A percentile compares a stretch with the other conserved stretches of the same genome.
phyloP scores from a whole-genome alignment of 306 rosid species.

The Trichosanthes truncata region DNA sequence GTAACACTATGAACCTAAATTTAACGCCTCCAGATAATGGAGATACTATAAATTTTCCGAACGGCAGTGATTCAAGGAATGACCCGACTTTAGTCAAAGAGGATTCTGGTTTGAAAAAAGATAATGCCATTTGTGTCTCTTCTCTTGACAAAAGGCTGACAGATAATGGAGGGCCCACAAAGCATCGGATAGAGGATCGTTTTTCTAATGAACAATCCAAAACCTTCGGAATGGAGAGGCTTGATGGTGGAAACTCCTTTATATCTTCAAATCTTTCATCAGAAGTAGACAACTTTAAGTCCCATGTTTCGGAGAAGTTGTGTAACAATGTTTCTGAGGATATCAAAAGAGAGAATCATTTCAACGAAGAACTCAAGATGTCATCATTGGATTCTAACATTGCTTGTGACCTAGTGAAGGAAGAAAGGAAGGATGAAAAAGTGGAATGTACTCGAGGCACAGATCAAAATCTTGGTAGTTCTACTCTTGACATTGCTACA shows the following conservation, averaged over 20 bases:
- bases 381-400: constrained; percentile 30
- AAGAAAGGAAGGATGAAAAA: constrained; percentile 16
- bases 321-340: constrained; percentile 8
- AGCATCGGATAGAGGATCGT: constrained; percentile 2
- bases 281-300: constrained; percentile 11
- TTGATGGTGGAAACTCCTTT: constrained; percentile 10
- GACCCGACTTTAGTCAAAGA: constrained; percentile 6
- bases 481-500: constrained; percentile 8
- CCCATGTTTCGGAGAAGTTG: constrained; percentile 12
- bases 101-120: constrained; percentile 5
- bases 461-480: constrained; percentile 14
- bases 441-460: constrained; percentile 9
- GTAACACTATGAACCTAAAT: constrained; percentile 10
- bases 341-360: constrained; percentile 20
- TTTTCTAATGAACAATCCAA: constrained; percentile 12
- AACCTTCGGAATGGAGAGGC: constrained; percentile 8
- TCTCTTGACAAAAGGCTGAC: not conserved
- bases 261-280: constrained; percentile 11
- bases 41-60: not conserved
- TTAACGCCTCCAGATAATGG: constrained; percentile 13
- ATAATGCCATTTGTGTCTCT: not conserved
- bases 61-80: constrained; percentile 4
- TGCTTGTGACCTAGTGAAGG: constrained; percentile 6
- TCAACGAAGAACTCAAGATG: constrained; percentile 28
- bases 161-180: not conserved